Evolutionary conservation across 108 stramenopile species (phyloP), one percentile per base, ranked within the genome.

Genomic region (Cyclotella choctawhatcheeana): DNA sequence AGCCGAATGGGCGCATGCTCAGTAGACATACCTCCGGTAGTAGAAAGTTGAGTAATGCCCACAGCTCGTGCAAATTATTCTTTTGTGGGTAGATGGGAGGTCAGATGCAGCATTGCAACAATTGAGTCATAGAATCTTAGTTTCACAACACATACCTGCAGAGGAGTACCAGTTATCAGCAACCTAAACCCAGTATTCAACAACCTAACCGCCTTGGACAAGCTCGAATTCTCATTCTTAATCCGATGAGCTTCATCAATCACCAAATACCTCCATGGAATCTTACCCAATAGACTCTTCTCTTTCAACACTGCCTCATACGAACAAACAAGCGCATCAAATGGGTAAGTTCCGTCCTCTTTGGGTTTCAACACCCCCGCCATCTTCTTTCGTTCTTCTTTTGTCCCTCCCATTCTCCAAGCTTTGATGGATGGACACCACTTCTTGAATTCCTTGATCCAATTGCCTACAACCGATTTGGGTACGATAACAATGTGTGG

Each of bases 201-300:
- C 22, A 76, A 63, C 20, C 96, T 83, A 14, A 97, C 92, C 13
- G 82, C 88, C 74, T 80, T 82, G 63, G 89, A 89, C 22, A 98
- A 85, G 29, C 85, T 82, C 4, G 88, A 90, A 55, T 97, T 96
- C 71, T 97, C 97, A 80, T 99, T 99, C 85, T 99, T 99, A 91
- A 99, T 98, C 43, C 99, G 86, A 80, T 99, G 99, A 0, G 97
- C 99, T 67, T 99, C 98, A 80, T 98, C 97, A 70, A 97, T 85
- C 60, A 89, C 91, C 25, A 90, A 67, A 58, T 93, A 93, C 51
- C 88, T 83, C 92, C 90, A 95, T 10, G 86, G 67, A 47, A 98
- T 96, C 67, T 86, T 92, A 21, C 69, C 69, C 32, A 99, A 79
- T 35, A 81, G 84, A 30, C 73, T 67, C 77, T 88, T 87, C 72